These are phyloP conservation scores for Aspergillus sp. DNA, from an alignment of 2,329 filamentous ascomycete genomes.

Conservation along the genomic window DNA sequence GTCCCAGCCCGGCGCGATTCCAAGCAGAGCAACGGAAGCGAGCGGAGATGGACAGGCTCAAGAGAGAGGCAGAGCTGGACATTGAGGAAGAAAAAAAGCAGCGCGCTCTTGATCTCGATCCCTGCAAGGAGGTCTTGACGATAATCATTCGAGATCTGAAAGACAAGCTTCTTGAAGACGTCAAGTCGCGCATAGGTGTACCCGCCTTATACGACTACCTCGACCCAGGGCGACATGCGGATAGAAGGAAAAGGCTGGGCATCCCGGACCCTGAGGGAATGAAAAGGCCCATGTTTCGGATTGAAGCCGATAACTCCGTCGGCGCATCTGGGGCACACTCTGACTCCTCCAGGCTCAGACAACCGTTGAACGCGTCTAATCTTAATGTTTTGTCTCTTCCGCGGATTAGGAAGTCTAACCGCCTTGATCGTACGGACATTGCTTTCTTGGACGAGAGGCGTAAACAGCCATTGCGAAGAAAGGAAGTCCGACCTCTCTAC, in stretches of 20 bases:
- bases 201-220: conserved; percentile 78
- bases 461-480: conserved; percentile 53
- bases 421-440: conserved; percentile 57
- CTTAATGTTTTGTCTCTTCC: conserved; percentile 66
- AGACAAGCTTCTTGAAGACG: conserved; percentile 83
- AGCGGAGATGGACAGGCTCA: conserved; percentile 64
- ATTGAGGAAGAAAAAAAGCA: conserved; percentile 87
- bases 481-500: conserved; percentile 75
- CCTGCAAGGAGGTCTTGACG: conserved; percentile 78
- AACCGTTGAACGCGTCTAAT: conserved; percentile 31
- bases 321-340: conserved; percentile 59
- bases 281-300: conserved; percentile 54
- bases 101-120: conserved; percentile 82
- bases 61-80: conserved; percentile 74
- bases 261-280: conserved; percentile 66
- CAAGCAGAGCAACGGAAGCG: conserved; percentile 53
- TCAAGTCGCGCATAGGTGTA: conserved; percentile 81
- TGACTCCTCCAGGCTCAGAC: conserved; percentile 40
- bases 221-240: conserved; percentile 73
- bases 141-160: conserved; percentile 75
- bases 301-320: conserved; percentile 58
- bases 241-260: conserved; percentile 77
- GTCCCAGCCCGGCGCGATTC: conserved; percentile 43
- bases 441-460: conserved; percentile 68
- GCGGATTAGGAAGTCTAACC: conserved; percentile 67